phyloP scores from a whole-genome alignment of 441 rosid species.

The Hypseocharis bilobata region DNA sequence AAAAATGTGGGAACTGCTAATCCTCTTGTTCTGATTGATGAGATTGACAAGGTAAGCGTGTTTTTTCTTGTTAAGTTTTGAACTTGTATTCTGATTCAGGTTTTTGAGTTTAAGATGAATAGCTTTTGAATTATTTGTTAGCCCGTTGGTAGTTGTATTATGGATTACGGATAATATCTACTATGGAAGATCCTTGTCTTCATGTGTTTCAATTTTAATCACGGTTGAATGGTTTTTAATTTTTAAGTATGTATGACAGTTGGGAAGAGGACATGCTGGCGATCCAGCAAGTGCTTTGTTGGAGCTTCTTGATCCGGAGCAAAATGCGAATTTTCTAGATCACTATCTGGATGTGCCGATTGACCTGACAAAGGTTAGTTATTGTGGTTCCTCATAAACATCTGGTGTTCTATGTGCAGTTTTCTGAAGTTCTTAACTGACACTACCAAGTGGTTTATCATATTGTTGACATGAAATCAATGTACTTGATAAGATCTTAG shows the following conservation, averaged over 20 bases:
- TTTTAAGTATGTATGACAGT: conserved; percentile 34
- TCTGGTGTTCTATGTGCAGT: background rate
- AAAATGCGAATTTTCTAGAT: conserved; percentile 85
- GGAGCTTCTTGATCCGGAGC: conserved; percentile 97
- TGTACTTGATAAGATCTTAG: too few relatives aligned
- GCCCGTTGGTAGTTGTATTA: background rate
- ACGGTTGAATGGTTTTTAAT: conserved; percentile 6
- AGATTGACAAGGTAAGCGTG: conserved; percentile 78
- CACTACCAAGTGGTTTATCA: too few relatives aligned
- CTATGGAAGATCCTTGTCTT: too few relatives aligned
- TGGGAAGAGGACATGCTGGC: conserved; percentile 76
- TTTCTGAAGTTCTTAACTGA: background rate
- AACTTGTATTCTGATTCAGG: background rate
- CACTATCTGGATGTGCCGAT: conserved; percentile 87
- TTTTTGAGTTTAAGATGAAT: background rate
- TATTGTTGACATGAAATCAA: too few relatives aligned
- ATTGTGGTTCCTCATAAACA: conserved; percentile 6
- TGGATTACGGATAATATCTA: background rate
- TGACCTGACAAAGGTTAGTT: conserved; percentile 78
- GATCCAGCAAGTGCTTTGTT: conserved; percentile 92
- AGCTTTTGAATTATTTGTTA: background rate
- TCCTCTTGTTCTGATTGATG: conserved; percentile 93
- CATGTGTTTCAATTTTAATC: too few relatives aligned
- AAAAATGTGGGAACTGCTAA: conserved; percentile 87
- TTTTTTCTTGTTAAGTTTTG: background rate